Conservation (phyloP, 2,329 filamentous ascomycete species). For the Penicillium sp. region DNA sequence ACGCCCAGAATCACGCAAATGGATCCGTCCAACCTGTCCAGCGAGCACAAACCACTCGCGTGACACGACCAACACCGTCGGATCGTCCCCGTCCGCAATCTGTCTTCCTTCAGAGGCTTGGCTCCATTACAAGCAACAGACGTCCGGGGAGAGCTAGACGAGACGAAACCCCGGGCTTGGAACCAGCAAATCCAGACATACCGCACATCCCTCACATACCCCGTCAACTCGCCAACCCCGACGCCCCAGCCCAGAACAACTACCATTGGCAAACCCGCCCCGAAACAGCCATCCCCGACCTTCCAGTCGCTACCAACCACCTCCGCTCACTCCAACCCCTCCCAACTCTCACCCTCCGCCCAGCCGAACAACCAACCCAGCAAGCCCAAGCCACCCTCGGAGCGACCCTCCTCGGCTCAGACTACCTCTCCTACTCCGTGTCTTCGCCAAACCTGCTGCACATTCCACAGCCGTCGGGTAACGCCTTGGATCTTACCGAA, state of each 20-base stretch:
- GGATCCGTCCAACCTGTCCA: conserved; percentile 13
- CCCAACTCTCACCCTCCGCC: conserved; percentile 18
- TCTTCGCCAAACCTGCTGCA: conserved; percentile 37
- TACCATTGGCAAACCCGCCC: conserved; percentile 3
- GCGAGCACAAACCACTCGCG: conserved; percentile 29
- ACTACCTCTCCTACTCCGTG: conserved; percentile 33
- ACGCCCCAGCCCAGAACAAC: background rate
- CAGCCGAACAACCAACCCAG: conserved; percentile 9
- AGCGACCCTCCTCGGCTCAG: conserved; percentile 20
- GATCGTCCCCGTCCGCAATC: conserved; percentile 28
- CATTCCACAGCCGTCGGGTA: conserved; percentile 22
- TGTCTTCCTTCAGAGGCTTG: conserved; percentile 30
- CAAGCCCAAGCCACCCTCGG: conserved; percentile 11
- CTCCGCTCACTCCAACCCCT: conserved; percentile 12
- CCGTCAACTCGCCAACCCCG: background rate
- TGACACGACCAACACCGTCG: conserved; percentile 25
- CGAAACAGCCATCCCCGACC: conserved; percentile 3
- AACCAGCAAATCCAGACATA: conserved; percentile 7
- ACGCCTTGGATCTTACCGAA: conserved; percentile 19
- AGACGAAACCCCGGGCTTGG: conserved; percentile 12
- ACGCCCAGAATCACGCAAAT: conserved; percentile 7
- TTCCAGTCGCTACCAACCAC: conserved; percentile 7
- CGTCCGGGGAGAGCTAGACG: conserved; percentile 22
- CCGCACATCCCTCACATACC: background rate
- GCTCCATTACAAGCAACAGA: conserved; percentile 27